Evolutionary conservation across 2,329 filamentous ascomycete genomes (phyloP).

Genomic region (Ascochyta clinopodiicola): DNA sequence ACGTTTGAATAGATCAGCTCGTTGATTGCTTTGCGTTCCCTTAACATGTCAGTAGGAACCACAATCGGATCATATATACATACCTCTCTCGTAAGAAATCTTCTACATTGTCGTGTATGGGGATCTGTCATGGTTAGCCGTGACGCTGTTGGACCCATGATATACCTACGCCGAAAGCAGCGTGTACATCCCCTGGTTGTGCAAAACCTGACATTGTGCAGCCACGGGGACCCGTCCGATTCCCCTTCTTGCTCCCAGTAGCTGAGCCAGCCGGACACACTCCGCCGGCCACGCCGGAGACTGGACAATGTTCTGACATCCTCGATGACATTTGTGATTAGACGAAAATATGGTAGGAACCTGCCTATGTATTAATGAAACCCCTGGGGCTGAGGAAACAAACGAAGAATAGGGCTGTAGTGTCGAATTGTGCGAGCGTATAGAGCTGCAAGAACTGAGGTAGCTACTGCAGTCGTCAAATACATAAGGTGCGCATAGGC

Average conservation of each 20-base stretch:
- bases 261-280: conserved; percentile 23
- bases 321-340: conserved; percentile 24
- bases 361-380: conserved; percentile 3
- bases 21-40: conserved; percentile 37
- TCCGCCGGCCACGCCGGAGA: conserved; percentile 24
- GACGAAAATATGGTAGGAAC: conserved; percentile 2
- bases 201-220: conserved; percentile 35
- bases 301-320: conserved; percentile 28
- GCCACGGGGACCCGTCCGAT: conserved; percentile 28
- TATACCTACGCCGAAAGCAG: conserved; percentile 28
- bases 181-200: conserved; percentile 32
- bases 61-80: not conserved
- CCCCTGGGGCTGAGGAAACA: not conserved
- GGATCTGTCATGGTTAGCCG: conserved; percentile 23
- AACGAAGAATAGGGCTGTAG: not conserved
- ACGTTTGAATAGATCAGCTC: conserved; percentile 35
- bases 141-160: not conserved
- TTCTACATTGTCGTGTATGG: conserved; percentile 25
- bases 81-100: conserved; percentile 35
- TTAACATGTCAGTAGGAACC: conserved; percentile 6
- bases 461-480: not conserved
- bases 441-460: not conserved
- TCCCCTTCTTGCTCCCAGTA: conserved; percentile 21
- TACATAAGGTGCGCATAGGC: not conserved
- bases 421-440: not conserved